A percentile compares a stretch with the other conserved stretches of the same genome.
Evolutionary conservation across 768 basidiomycete genomes (phyloP).

Genomic region (Lactarius hengduanensis): DNA sequence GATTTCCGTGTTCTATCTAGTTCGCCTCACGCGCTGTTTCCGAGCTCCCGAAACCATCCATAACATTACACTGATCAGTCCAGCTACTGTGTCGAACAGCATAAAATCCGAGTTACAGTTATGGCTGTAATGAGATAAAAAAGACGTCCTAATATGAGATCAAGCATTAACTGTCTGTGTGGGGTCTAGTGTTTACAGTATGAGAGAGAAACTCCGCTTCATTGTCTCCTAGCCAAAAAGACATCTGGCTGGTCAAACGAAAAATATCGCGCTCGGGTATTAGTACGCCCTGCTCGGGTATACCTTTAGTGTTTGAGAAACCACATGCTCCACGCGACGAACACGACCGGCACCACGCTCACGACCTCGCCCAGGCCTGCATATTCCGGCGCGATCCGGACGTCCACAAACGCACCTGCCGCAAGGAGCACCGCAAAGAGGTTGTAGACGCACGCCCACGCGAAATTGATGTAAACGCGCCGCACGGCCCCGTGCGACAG

Average conservation of each 20-base stretch:
- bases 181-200: neutral
- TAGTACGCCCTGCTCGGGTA: neutral
- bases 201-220: neutral
- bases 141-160: neutral
- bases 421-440: conserved; percentile 49
- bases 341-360: conserved; percentile 43
- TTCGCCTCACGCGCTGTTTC: no score
- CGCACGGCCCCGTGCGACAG: conserved; percentile 37
- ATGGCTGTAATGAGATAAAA: neutral
- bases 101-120: neutral
- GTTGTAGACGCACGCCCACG: conserved; percentile 45
- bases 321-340: conserved; percentile 36
- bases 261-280: neutral
- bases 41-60: no score
- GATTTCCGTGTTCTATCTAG: no score
- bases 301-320: conserved; percentile 16
- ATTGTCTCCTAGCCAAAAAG: neutral
- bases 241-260: neutral
- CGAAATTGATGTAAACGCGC: conserved; percentile 39
- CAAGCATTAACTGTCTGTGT: neutral
- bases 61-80: no score
- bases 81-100: neutral
- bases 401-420: conserved; percentile 46
- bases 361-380: conserved; percentile 47
- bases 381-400: conserved; percentile 42